Percentiles rank a stretch among this genome's conserved stretches.
Conservation (phyloP, 305 asterid species). For the Fraxinus sp. region DNA sequence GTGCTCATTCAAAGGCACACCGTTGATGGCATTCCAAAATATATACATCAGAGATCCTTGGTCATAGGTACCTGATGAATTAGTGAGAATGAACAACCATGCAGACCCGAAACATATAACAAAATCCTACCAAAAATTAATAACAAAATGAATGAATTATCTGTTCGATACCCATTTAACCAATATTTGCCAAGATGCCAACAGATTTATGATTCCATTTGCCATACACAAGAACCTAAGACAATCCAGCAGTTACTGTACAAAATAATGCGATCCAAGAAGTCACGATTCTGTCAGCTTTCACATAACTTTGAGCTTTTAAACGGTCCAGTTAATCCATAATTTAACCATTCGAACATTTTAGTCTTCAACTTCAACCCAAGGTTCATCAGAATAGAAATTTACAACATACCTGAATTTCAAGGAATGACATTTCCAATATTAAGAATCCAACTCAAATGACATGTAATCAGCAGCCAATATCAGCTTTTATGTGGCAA, state of each 20-base stretch:
- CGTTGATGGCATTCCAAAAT: constrained; percentile 19
- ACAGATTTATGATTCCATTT: constrained; percentile 12
- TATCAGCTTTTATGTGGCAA: constrained; percentile 22
- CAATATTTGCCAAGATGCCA: constrained; percentile 17
- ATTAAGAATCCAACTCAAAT: constrained; percentile 2
- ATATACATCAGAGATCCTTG: constrained; percentile 17
- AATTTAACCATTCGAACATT: constrained; percentile 20
- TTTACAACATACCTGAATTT: neutral
- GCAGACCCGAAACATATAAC: constrained; percentile 14
- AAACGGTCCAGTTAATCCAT: constrained; percentile 10
- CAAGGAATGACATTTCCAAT: neutral
- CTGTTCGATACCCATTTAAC: constrained; percentile 15
- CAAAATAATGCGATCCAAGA: neutral
- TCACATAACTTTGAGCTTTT: constrained; percentile 8
- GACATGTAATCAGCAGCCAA: constrained; percentile 9
- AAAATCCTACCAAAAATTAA: constrained; percentile 18
- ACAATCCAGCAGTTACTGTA: constrained; percentile 16
- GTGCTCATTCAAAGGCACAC: constrained; percentile 13
- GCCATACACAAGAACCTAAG: constrained; percentile 4
- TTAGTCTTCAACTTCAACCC: constrained; percentile 5
- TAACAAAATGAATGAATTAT: constrained; percentile 9
- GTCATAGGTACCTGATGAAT: constrained; percentile 2
- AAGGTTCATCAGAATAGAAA: neutral
- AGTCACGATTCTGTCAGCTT: constrained; percentile 21
- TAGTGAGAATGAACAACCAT: constrained; percentile 4